phyloP scores from a whole-genome alignment of 2,329 filamentous ascomycete species.

The Exserohilum turcica region DNA sequence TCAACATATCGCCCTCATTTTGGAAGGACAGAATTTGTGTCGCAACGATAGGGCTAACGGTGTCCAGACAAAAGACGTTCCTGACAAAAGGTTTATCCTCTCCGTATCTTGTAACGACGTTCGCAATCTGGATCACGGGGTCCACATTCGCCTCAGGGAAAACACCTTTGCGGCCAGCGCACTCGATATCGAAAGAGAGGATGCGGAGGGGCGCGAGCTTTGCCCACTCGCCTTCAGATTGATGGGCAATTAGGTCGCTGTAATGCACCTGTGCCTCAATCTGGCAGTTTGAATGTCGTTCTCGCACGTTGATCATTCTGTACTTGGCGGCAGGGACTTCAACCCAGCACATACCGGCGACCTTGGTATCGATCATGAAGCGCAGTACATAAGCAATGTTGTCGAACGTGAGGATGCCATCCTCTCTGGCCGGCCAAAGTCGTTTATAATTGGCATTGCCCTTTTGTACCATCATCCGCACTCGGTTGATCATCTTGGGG shows the following conservation, averaged over 20 bases:
- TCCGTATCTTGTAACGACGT: slow-evolving; percentile 91
- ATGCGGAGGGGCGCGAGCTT: slow-evolving; percentile 96
- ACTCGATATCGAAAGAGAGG: slow-evolving; percentile 98
- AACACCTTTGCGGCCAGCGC: slow-evolving; percentile 93
- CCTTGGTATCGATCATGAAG: slow-evolving; percentile 97
- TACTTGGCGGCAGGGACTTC: slow-evolving; percentile 79
- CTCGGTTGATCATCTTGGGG: slow-evolving; percentile 77
- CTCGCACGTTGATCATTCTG: slow-evolving; percentile 66
- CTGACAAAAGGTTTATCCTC: slow-evolving; percentile 94
- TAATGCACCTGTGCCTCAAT: slow-evolving; percentile 91
- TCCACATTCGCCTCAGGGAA: slow-evolving; percentile 93
- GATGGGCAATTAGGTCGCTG: slow-evolving; percentile 81
- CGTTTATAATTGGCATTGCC: slow-evolving; percentile 86
- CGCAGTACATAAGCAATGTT: slow-evolving; percentile 92
- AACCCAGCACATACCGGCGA: slow-evolving; percentile 97
- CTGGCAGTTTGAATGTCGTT: slow-evolving; percentile 89
- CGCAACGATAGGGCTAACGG: slow-evolving; percentile 90
- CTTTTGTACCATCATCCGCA: slow-evolving; percentile 76
- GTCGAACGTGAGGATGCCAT: slow-evolving; percentile 87
- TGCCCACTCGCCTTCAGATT: slow-evolving; percentile 90
- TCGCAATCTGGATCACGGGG: slow-evolving; percentile 97
- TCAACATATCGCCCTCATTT: slow-evolving; percentile 86
- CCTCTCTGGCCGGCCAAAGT: slow-evolving; percentile 70
- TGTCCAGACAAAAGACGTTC: slow-evolving; percentile 95
- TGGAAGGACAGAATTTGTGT: slow-evolving; percentile 87